Conservation (phyloP, 192 early-diverging fungal genomes). For the Allomyces javanicus region DNA sequence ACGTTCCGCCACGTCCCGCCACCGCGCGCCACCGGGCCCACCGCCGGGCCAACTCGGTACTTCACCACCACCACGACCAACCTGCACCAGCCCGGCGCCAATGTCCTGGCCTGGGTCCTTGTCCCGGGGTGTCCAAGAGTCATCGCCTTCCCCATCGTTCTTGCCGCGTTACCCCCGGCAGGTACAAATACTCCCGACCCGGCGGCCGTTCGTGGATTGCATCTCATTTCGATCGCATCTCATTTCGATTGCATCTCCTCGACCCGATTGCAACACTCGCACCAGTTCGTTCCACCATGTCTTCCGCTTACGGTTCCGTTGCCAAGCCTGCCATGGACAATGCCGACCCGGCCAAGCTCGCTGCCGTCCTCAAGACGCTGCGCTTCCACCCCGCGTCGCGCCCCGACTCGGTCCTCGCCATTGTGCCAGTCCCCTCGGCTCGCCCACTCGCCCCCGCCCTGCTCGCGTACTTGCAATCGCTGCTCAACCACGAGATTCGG, state of each 20-base stretch:
- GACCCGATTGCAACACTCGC: no score
- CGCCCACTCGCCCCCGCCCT: not conserved
- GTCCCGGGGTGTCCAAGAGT: not conserved
- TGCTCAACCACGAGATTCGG: constrained; percentile 44
- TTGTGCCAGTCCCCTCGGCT: not conserved
- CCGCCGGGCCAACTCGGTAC: no score
- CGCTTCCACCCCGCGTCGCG: constrained; percentile 1
- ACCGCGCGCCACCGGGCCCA: no score
- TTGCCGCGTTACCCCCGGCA: not conserved
- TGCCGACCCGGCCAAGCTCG: constrained; percentile 3
- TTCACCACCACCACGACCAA: no score
- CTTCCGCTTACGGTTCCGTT: constrained; percentile 20
- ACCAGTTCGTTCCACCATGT: constrained; percentile 9
- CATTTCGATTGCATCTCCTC: no score
- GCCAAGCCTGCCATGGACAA: constrained; percentile 4
- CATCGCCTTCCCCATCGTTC: not conserved
- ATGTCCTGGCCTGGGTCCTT: not conserved
- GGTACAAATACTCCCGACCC: no score
- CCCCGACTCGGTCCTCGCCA: constrained; percentile 7
- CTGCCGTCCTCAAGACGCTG: constrained; percentile 8
- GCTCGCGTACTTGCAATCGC: constrained; percentile 17
- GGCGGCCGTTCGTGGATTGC: no score
- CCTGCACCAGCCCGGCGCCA: not conserved
- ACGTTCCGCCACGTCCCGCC: no score
- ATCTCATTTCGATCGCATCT: no score